These are phyloP conservation scores for Fusarium sororula DNA, from an alignment of 2,329 filamentous ascomycete species.

Conservation along the genomic window DNA sequence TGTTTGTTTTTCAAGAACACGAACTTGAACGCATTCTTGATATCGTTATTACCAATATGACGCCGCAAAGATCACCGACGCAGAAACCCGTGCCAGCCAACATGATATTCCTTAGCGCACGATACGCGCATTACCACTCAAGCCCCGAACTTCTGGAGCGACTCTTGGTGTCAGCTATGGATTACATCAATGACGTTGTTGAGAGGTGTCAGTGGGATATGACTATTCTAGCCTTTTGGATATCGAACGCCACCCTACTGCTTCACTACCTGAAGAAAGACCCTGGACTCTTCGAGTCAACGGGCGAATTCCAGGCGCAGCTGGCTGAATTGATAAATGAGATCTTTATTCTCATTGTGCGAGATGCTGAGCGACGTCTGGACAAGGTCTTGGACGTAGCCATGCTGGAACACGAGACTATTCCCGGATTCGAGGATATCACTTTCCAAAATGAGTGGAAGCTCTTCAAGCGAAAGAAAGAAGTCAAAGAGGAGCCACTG, in stretches of 20 bases:
- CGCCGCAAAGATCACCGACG: conserved; percentile 91
- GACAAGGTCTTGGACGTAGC: conserved; percentile 94
- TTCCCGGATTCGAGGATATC: conserved; percentile 95
- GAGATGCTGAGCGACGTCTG: conserved; percentile 93
- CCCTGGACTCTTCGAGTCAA: conserved; percentile 79
- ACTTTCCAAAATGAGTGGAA: conserved; percentile 99
- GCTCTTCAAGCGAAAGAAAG: conserved; percentile 89
- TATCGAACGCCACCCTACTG: conserved; percentile 95
- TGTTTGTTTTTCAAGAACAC: conserved; percentile 98
- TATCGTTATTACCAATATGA: conserved; percentile 98
- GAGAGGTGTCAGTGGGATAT: conserved; percentile 98
- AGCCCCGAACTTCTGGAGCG: conserved; percentile 84
- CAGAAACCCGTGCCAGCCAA: conserved; percentile 98
- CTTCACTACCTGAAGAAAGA: conserved; percentile 98
- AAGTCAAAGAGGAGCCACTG: conserved; percentile 87
- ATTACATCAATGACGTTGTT: conserved; percentile 97
- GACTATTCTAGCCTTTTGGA: conserved; percentile 99
- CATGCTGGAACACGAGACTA: conserved; percentile 98
- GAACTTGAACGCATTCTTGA: conserved; percentile 92
- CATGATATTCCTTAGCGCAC: conserved; percentile 92
- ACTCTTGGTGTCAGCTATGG: conserved; percentile 85
- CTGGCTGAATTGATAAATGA: conserved; percentile 96
- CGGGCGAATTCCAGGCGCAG: conserved; percentile 89
- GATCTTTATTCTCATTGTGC: conserved; percentile 96
- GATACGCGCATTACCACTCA: conserved; percentile 97